Conservation (phyloP, 768 basidiomycete genomes). For the Collybiopsis luxurians region DNA sequence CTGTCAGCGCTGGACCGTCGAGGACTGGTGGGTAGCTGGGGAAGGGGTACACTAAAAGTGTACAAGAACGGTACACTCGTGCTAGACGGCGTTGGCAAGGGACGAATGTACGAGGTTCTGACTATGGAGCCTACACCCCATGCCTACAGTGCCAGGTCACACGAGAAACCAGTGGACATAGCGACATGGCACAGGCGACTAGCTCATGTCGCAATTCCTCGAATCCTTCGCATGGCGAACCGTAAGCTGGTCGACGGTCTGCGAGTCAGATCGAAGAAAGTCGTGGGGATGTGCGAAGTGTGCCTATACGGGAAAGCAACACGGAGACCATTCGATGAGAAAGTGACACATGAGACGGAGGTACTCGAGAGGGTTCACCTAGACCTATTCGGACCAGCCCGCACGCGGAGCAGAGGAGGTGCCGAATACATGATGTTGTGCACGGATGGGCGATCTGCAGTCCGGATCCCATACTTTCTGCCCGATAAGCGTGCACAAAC, state of each 20-base stretch:
- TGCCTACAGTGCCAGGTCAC: neutral
- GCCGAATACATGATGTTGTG: constrained; percentile 22
- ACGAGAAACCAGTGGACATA: neutral
- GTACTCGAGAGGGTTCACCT: constrained; percentile 16
- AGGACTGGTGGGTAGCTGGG: neutral
- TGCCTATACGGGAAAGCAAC: constrained; percentile 25
- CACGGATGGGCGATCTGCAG: constrained; percentile 17
- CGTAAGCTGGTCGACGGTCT: constrained; percentile 20
- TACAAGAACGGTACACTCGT: neutral
- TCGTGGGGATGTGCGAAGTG: constrained; percentile 15
- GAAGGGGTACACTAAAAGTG: neutral
- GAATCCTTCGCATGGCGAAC: constrained; percentile 11
- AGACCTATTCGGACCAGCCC: constrained; percentile 23
- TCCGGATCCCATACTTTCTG: constrained; percentile 17
- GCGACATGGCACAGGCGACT: neutral
- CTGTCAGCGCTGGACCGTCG: neutral
- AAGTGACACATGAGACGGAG: constrained; percentile 11
- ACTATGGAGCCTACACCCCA: neutral
- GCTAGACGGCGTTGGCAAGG: neutral
- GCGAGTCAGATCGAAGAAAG: neutral
- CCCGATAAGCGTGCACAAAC: constrained; percentile 17
- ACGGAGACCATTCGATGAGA: constrained; percentile 18
- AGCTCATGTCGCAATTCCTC: constrained; percentile 11
- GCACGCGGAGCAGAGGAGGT: constrained; percentile 13
- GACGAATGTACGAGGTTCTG: neutral